phyloP scores from a whole-genome alignment of 2,329 filamentous ascomycete species.

The Aureobasidium namibiae region DNA sequence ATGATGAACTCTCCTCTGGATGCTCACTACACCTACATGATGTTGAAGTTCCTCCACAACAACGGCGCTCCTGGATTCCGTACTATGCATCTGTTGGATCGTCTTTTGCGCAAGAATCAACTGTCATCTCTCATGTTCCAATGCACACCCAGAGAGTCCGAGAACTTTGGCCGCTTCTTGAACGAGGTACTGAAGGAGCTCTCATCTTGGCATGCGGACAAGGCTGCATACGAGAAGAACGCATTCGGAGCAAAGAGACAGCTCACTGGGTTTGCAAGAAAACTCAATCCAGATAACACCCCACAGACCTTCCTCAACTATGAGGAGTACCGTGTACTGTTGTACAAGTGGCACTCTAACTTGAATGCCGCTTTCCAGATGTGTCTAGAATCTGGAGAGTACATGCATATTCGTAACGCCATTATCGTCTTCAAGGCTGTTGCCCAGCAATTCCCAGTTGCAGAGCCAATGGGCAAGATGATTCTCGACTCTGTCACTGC shows the following conservation, averaged over 20 bases:
- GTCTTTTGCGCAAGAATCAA: conserved; percentile 75
- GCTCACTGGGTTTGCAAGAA: conserved; percentile 70
- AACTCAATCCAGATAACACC: conserved; percentile 59
- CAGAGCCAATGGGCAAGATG: conserved; percentile 76
- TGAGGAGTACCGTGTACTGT: conserved; percentile 73
- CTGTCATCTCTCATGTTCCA: conserved; percentile 78
- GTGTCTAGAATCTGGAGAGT: conserved; percentile 76
- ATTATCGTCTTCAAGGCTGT: conserved; percentile 81
- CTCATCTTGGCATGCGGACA: conserved; percentile 73
- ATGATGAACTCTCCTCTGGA: conserved; percentile 76
- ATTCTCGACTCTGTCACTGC: conserved; percentile 59
- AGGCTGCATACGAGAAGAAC: conserved; percentile 69
- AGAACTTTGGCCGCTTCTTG: conserved; percentile 87
- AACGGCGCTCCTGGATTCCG: conserved; percentile 79
- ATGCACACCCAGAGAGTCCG: conserved; percentile 82
- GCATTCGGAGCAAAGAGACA: conserved; percentile 59
- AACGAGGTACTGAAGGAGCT: conserved; percentile 75
- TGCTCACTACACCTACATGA: conserved; percentile 78
- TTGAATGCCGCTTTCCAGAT: conserved; percentile 71
- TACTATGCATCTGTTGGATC: conserved; percentile 73
- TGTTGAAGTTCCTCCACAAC: conserved; percentile 81
- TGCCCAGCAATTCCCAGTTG: conserved; percentile 73
- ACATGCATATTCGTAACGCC: conserved; percentile 96
- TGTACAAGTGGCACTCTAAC: conserved; percentile 86
- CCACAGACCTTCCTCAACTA: conserved; percentile 68